Conservation (phyloP, 2,329 filamentous ascomycete genomes). For the Westerdykella ornata region DNA sequence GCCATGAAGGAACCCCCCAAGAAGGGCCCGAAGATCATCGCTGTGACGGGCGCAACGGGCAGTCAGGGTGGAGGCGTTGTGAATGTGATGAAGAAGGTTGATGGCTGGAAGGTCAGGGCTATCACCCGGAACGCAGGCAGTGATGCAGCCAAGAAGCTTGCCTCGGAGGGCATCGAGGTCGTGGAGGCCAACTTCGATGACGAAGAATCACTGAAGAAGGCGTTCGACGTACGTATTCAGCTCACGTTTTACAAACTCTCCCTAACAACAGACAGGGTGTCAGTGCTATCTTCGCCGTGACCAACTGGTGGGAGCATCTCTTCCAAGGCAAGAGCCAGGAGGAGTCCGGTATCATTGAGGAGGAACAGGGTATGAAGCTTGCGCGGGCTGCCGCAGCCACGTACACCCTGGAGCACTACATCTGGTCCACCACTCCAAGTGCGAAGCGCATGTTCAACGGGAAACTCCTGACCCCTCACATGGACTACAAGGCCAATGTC, state of each 20-base stretch:
- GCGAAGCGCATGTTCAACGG: slow-evolving; percentile 28
- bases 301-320: slow-evolving; percentile 38
- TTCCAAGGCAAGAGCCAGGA: slow-evolving; percentile 25
- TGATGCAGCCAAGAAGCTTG: slow-evolving; percentile 18
- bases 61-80: slow-evolving; percentile 23
- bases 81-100: slow-evolving; percentile 19
- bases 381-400: slow-evolving; percentile 38
- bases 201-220: slow-evolving; percentile 11
- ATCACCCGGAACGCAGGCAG: slow-evolving; percentile 17
- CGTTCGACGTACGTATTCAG: slow-evolving; percentile 11
- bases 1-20: slow-evolving; percentile 25
- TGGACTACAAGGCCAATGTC: slow-evolving; percentile 40
- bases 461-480: slow-evolving; percentile 36
- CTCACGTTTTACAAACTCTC: background rate
- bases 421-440: slow-evolving; percentile 44
- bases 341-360: slow-evolving; percentile 36
- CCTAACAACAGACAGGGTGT: slow-evolving; percentile 9
- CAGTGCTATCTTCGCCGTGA: slow-evolving; percentile 36
- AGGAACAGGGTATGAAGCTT: slow-evolving; percentile 38
- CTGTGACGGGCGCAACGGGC: slow-evolving; percentile 26
- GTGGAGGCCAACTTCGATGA: slow-evolving; percentile 19
- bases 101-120: slow-evolving; percentile 20
- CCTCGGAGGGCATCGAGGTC: slow-evolving; percentile 16
- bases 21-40: slow-evolving; percentile 16
- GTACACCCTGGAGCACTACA: slow-evolving; percentile 39